A percentile compares a stretch with the other conserved stretches of the same genome.
Evolutionary conservation across 1,139 yeast species (phyloP).

Genomic region (Pichia sp.): DNA sequence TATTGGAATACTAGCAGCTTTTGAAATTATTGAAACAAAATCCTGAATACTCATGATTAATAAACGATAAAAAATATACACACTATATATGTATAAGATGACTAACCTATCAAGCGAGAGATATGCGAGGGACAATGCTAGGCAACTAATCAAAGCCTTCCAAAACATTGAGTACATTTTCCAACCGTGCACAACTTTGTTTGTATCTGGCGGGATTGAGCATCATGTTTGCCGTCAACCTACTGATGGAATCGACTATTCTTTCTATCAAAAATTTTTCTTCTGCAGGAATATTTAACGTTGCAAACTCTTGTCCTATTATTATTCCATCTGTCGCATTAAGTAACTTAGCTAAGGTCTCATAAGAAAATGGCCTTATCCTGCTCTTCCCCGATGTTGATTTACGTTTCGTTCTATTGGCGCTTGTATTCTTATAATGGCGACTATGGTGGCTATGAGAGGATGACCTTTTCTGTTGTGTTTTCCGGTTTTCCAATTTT

Average conservation of each 20-base stretch:
- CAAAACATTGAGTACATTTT: conserved; percentile 74
- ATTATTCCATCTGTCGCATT: conserved; percentile 63
- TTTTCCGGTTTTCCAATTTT: conserved; percentile 2
- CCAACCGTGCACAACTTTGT: conserved; percentile 74
- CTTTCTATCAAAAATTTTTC: conserved; percentile 80
- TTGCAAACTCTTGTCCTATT: conserved; percentile 67
- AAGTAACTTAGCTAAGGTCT: conserved; percentile 52
- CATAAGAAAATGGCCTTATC: conserved; percentile 48
- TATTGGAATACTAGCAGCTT: not conserved
- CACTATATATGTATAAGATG: too few relatives aligned
- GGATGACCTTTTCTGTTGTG: not conserved
- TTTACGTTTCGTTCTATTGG: conserved; percentile 15
- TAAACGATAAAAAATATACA: too few relatives aligned
- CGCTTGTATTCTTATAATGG: conserved; percentile 7
- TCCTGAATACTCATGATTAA: too few relatives aligned
- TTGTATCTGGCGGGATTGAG: conserved; percentile 74
- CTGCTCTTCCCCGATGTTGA: conserved; percentile 19
- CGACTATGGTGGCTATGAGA: conserved; percentile 8
- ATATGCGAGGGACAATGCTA: too few relatives aligned
- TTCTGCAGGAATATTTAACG: conserved; percentile 65
- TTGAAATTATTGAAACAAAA: not conserved
- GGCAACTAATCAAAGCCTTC: conserved; percentile 58
- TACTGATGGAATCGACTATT: conserved; percentile 76
- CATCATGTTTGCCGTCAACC: conserved; percentile 86
- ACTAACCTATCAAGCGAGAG: too few relatives aligned